These are phyloP conservation scores for Ceratocystis smalleyi DNA, from an alignment of 2,329 filamentous ascomycete genomes.

Conservation along the genomic window DNA sequence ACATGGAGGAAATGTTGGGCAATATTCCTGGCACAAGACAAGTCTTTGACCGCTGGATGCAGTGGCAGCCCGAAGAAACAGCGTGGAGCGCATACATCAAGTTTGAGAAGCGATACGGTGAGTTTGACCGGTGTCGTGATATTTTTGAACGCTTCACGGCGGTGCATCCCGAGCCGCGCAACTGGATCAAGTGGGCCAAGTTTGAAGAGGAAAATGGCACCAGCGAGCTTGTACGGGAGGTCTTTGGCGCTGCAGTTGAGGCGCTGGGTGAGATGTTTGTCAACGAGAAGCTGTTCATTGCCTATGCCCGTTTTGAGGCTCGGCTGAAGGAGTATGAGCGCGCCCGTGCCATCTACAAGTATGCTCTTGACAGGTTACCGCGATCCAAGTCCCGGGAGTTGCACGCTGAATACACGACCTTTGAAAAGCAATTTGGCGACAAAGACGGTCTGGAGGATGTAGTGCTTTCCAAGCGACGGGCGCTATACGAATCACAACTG, in stretches of 20 bases:
- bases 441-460: constrained; percentile 88
- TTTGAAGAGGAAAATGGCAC: constrained; percentile 95
- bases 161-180: constrained; percentile 83
- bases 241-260: constrained; percentile 79
- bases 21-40: constrained; percentile 85
- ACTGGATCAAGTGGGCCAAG: constrained; percentile 97
- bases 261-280: constrained; percentile 86
- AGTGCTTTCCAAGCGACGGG: constrained; percentile 79
- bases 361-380: constrained; percentile 79
- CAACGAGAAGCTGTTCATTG: constrained; percentile 88
- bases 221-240: constrained; percentile 77
- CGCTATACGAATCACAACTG: constrained; percentile 87
- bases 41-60: constrained; percentile 96
- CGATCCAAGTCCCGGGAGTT: constrained; percentile 70
- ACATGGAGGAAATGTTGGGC: constrained; percentile 94
- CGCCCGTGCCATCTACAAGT: constrained; percentile 89
- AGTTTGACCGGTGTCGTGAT: constrained; percentile 75
- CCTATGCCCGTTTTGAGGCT: constrained; percentile 87
- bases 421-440: constrained; percentile 96
- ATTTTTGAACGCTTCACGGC: constrained; percentile 84
- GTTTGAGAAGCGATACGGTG: constrained; percentile 84
- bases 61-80: constrained; percentile 91
- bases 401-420: constrained; percentile 90
- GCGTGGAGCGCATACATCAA: constrained; percentile 96
- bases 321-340: constrained; percentile 93